Base-by-base conservation (phyloP, 768 basidiomycete genomes). In the Chalciporus pseudorubinellus region DNA sequence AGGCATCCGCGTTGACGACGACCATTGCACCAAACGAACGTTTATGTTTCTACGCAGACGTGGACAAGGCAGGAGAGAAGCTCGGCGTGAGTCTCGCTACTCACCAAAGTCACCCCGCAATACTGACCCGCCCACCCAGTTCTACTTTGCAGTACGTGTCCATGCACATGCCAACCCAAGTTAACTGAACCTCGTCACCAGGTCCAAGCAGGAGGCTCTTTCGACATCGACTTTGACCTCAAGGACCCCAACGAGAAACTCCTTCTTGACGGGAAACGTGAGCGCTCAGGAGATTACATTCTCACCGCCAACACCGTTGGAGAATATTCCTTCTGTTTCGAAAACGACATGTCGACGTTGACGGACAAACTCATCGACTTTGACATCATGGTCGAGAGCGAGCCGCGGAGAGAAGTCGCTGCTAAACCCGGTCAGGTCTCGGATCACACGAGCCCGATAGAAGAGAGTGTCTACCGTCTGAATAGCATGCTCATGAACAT, bases 371-470 rank as follows among this genome's bases (percentile, higher is more conserved):
- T 98, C 42, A 81, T 99, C 62, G 91, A 93, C 72, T 89, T 93
- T 66, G 89, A 92, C 70, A 98, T 99, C 71, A 95, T 98, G 93
- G 92, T 93, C 42, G 97, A 99, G 78, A 93, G 89, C 54, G 95
- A 98, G 66, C 97, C 97, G 2, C 77, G 97, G 45, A 77, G 92
- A 45, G 87, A 93, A 62, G 80, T 93, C 3, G 90, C 94, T 3
- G 91, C 88, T 9, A 95, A 93, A 68, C 81, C 89, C 4, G 86
- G 86, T 13, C 89, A 92, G 69, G 83, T 99, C 33, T 75, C 87
- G 12, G 95, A 98, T 54, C 97, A 98, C 59, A 98, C 97, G 21
- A 90, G 82, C 47, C 84, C 89, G 10, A 74, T 99, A 50, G 95
- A 98, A 72, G 97, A 99, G 76, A 95, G 92, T 66, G 87, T 98